Percentiles rank a stretch among this genome's conserved stretches.
Conservation (phyloP, 2,329 filamentous ascomycete genomes). For the Emericellopsis atlantica region DNA sequence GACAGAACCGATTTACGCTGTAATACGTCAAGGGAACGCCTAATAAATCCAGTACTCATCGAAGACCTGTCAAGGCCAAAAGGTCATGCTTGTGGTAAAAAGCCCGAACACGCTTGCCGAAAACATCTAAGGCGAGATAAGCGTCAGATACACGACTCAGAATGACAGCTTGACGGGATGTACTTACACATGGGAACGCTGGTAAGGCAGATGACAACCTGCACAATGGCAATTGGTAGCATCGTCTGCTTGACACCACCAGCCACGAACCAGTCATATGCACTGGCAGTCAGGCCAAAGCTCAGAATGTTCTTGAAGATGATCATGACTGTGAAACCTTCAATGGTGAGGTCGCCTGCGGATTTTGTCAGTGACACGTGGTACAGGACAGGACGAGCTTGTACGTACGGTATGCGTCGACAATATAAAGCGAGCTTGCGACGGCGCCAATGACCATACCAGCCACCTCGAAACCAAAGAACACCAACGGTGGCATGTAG, state of each 20-base stretch:
- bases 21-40: too few species aligned
- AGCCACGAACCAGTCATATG: constrained; percentile 68
- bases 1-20: too few species aligned
- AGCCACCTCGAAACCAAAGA: constrained; percentile 72
- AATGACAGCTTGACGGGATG: neutral
- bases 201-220: constrained; percentile 62
- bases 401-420: constrained; percentile 75
- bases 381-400: neutral
- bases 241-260: constrained; percentile 53
- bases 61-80: constrained; percentile 23
- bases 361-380: neutral
- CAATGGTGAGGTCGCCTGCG: constrained; percentile 65
- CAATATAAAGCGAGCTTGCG: constrained; percentile 73
- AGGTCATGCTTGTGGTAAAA: constrained; percentile 69
- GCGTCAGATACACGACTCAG: neutral
- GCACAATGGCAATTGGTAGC: constrained; percentile 59
- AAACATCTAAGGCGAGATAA: constrained; percentile 44
- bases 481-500: constrained; percentile 65
- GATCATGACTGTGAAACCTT: constrained; percentile 79
- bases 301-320: constrained; percentile 94
- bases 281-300: constrained; percentile 72
- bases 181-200: constrained; percentile 70
- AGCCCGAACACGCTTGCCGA: constrained; percentile 63
- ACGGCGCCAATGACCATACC: constrained; percentile 91
- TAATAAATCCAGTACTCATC: neutral